A percentile compares a stretch with the other conserved stretches of the same genome.
Conservation (phyloP, 306 rosid species). For the Citrullus colocynthis region DNA sequence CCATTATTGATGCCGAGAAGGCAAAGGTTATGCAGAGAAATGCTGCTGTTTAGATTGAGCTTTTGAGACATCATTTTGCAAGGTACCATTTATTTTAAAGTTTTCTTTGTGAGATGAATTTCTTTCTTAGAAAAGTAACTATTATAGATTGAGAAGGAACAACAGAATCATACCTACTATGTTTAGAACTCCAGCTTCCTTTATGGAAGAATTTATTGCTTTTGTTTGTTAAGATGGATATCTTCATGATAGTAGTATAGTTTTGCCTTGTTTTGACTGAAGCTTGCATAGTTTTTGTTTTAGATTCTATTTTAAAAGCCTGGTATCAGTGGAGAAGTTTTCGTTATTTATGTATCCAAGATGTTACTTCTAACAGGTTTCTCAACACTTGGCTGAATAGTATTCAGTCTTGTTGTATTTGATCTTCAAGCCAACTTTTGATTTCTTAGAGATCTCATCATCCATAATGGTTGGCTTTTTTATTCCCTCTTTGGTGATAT, state of each 20-base stretch:
- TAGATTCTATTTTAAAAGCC: neutral
- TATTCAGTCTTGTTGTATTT: neutral
- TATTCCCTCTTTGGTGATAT: neutral
- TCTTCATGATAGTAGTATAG: neutral
- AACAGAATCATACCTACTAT: neutral
- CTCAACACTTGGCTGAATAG: neutral
- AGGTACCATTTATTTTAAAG: neutral
- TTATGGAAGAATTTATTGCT: neutral
- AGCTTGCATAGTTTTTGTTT: neutral
- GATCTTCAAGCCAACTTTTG: neutral
- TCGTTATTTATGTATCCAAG: neutral
- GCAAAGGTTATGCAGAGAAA: conserved; percentile 73
- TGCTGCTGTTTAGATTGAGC: conserved; percentile 25
- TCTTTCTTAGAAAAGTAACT: neutral
- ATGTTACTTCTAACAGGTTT: neutral
- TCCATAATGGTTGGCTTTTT: neutral
- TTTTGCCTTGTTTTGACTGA: neutral
- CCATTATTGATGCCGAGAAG: conserved; percentile 77
- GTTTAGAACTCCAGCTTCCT: neutral
- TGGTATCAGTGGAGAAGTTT: neutral
- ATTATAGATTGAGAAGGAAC: neutral
- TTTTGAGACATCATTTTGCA: neutral
- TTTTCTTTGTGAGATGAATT: neutral
- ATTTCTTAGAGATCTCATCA: neutral
- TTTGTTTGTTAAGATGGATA: neutral